Evolutionary conservation across 805 yeast genomes (phyloP).

Genomic region (Metschnikowia noctiluminum): DNA sequence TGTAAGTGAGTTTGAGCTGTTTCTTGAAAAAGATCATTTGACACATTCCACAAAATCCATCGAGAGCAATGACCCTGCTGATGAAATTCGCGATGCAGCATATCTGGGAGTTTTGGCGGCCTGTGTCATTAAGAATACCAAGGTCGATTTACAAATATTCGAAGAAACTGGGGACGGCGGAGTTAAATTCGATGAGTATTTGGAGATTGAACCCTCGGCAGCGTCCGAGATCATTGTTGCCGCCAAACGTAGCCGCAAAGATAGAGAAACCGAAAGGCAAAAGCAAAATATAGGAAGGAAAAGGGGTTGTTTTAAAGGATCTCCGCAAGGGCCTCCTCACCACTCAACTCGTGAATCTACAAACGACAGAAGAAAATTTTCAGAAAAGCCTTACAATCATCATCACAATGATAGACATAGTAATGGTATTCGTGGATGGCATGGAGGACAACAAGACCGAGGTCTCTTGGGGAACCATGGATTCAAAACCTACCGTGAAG

Average conservation of each 20-base stretch:
- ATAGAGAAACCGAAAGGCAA: not conserved
- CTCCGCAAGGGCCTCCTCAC: not conserved
- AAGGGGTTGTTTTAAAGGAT: slow-evolving; percentile 1
- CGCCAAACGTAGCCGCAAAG: slow-evolving; percentile 20
- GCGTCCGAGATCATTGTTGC: slow-evolving; percentile 58
- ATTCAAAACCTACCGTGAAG: not conserved
- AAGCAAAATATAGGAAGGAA: not conserved
- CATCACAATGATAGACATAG: not conserved
- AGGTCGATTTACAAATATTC: slow-evolving; percentile 70
- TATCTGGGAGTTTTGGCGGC: slow-evolving; percentile 75
- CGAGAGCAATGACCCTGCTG: slow-evolving; percentile 27
- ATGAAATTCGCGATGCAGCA: slow-evolving; percentile 67
- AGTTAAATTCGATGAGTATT: slow-evolving; percentile 79
- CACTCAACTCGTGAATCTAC: not conserved
- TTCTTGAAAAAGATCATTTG: slow-evolving; percentile 39
- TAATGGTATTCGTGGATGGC: not conserved
- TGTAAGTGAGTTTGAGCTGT: slow-evolving; percentile 35
- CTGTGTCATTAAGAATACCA: slow-evolving; percentile 54
- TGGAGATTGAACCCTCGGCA: slow-evolving; percentile 60
- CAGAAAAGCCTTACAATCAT: not conserved
- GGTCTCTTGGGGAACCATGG: not conserved
- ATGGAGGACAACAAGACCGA: not conserved
- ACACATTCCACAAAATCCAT: slow-evolving; percentile 35
- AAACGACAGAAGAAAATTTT: slow-evolving; percentile 1
- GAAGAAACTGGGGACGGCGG: slow-evolving; percentile 68